These are phyloP conservation scores for Leccinum imitatum DNA, from an alignment of 768 basidiomycete species.

Conservation along the genomic window DNA sequence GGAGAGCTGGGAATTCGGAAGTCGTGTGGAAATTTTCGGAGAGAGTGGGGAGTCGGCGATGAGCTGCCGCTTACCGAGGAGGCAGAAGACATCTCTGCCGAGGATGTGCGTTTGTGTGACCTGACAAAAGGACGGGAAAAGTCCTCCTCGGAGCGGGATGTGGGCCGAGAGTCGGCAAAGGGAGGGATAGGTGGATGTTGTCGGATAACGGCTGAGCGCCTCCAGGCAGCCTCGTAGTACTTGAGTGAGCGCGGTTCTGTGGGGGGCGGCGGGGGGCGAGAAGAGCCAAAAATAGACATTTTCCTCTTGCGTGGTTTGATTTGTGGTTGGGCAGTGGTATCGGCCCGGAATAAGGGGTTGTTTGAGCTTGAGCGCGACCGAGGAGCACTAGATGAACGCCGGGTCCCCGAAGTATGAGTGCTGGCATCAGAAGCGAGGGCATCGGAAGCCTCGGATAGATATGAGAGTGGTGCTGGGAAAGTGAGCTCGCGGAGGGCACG, in stretches of 20 bases:
- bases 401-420: conserved; percentile 5
- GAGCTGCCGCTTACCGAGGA: conserved; percentile 33
- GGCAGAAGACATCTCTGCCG: conserved; percentile 46
- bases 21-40: conserved; percentile 16
- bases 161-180: conserved; percentile 26
- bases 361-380: conserved; percentile 10
- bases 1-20: conserved; percentile 35
- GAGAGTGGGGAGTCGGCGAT: conserved; percentile 17
- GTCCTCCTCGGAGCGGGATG: conserved; percentile 42
- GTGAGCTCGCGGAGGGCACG: conserved; percentile 53
- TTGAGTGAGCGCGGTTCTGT: conserved; percentile 45
- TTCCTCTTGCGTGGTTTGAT: conserved; percentile 22
- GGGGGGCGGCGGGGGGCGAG: conserved; percentile 41
- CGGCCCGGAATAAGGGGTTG: conserved; percentile 27
- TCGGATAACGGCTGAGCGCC: conserved; percentile 30
- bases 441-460: conserved; percentile 28
- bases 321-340: conserved; percentile 7
- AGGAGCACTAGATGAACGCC: background rate
- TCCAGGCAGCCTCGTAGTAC: conserved; percentile 52
- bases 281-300: conserved; percentile 40
- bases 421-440: conserved; percentile 8
- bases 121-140: conserved; percentile 31
- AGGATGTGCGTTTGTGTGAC: conserved; percentile 42
- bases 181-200: conserved; percentile 7
- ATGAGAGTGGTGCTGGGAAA: conserved; percentile 75